Evolutionary conservation across 345 rosid species (phyloP), one percentile per base, ranked within the genome.

Genomic region (Psidium friedrichsthalianum): DNA sequence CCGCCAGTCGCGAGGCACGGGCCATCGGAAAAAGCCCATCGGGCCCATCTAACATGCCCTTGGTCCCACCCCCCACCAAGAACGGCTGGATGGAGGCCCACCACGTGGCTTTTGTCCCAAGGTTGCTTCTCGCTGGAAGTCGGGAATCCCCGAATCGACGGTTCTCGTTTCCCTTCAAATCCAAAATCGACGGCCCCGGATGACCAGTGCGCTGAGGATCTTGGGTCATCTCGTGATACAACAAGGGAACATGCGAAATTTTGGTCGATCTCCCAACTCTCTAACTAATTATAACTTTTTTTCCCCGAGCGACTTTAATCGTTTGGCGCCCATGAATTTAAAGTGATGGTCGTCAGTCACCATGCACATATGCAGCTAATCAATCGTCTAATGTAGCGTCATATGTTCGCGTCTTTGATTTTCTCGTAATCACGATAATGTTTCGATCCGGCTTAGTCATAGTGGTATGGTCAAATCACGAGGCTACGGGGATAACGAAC

Each of bases 151-250:
- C 24, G 9, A 29, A 14, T 55, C 76, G n/a, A 21, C 87, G 85
- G 82, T 27, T 81, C 3, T 29, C 52, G 56, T 27, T 25, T 5
- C 16, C 25, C 85, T 47, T 52, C 61, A 81, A 29, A 57, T 55
- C 87, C 61, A 27, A 7, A 18, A 89, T 86, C 87, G 82, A 88
- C 57, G 91, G 89, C 76, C 57, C 14, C 8, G 13, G 81, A 87
- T 82, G 80, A 36, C 80, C 47, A 24, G 80, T 69, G 4, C 47
- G 25, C 6, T 47, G 80, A 69, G 47, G 36, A 36, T 69, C 80
- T 18, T 1, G 47, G 47, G 47, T 55, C 47, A 51, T 51, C 4
- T 51, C 44, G 47, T 36, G 80, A 69, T 42, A 21, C 20, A 18
- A 69, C 47, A 18, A 40, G 40, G 80, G 80, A 69, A 69, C 80